Conservation (phyloP, 306 rosid species). For the Corylus americana region DNA sequence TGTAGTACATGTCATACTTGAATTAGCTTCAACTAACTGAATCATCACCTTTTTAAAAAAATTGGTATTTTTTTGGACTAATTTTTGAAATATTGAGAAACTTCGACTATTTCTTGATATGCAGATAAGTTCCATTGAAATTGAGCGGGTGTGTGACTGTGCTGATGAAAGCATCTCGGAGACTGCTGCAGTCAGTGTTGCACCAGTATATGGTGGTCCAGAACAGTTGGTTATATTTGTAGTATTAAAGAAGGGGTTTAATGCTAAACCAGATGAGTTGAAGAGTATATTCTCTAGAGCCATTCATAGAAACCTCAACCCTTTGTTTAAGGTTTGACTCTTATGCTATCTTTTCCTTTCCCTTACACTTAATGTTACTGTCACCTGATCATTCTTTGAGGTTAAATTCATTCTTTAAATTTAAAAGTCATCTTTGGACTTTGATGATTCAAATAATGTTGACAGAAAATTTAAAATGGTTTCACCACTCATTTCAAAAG, state of each 20-base stretch:
- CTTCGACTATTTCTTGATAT: conserved; percentile 1
- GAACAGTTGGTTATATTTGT: conserved; percentile 65
- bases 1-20: background rate
- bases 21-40: background rate
- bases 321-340: conserved; percentile 66
- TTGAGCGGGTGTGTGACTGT: conserved; percentile 66
- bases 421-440: background rate
- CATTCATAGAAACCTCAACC: conserved; percentile 75
- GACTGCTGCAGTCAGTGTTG: conserved; percentile 67
- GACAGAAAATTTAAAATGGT: background rate
- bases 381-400: background rate
- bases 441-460: background rate
- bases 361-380: background rate
- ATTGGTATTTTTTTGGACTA: background rate
- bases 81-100: background rate
- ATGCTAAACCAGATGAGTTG: conserved; percentile 46
- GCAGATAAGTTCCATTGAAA: conserved; percentile 76
- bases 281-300: conserved; percentile 61
- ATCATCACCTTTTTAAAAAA: background rate
- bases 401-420: background rate
- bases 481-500: conserved; percentile 19
- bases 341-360: background rate
- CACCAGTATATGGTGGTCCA: conserved; percentile 64
- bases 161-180: conserved; percentile 65
- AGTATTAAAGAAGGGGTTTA: conserved; percentile 56